These are phyloP conservation scores for Pisolithus microcarpus DNA, from an alignment of 768 basidiomycete species.

Conservation along the genomic window DNA sequence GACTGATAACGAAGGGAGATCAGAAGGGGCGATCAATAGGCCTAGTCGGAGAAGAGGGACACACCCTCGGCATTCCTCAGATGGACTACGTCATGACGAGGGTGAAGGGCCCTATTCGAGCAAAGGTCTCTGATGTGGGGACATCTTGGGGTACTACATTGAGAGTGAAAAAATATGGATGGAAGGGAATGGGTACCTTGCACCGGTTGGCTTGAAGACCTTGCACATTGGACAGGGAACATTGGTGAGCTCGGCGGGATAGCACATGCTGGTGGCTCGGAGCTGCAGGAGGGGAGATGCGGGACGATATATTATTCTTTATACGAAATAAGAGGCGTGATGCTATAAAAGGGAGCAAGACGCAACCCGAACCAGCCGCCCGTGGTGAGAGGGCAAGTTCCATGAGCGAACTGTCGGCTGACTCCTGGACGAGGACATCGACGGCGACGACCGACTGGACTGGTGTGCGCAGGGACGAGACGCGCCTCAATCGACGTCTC, in stretches of 20 bases:
- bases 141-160: constrained; percentile 43
- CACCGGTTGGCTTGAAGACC: constrained; percentile 56
- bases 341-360: constrained; percentile 31
- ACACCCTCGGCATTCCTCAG: constrained; percentile 85
- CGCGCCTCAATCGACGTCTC: background rate
- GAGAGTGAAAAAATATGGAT: constrained; percentile 9
- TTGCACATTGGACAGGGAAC: constrained; percentile 79
- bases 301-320: constrained; percentile 18
- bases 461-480: background rate
- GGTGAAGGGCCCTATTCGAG: constrained; percentile 66
- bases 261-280: constrained; percentile 52
- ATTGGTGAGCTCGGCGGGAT: constrained; percentile 58
- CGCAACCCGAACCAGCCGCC: background rate
- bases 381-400: constrained; percentile 15
- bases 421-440: background rate
- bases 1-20: constrained; percentile 35
- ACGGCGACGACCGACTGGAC: background rate
- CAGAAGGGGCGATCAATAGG: constrained; percentile 6
- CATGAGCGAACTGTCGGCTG: too few species aligned
- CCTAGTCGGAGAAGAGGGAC: constrained; percentile 20
- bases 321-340: constrained; percentile 18
- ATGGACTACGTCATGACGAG: constrained; percentile 69
- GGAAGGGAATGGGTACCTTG: constrained; percentile 38
- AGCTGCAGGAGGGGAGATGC: constrained; percentile 13
- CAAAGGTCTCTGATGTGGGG: constrained; percentile 72